Evolutionary conservation across 2,329 filamentous ascomycete species (phyloP).

Genomic region (Fusarium tanahbumbuense): DNA sequence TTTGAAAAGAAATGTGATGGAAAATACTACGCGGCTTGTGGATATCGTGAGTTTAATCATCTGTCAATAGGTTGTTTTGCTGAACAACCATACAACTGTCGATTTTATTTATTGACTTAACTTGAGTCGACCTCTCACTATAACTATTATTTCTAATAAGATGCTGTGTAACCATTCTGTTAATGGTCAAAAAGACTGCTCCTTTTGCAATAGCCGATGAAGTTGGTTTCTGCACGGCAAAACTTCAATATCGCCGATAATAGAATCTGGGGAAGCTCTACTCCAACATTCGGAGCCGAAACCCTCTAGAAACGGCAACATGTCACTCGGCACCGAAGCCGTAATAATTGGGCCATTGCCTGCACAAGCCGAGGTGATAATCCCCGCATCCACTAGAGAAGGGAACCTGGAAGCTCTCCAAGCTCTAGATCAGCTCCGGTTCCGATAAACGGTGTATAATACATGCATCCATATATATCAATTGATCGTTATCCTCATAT

Average conservation of each 20-base stretch:
- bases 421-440: conserved; percentile 23
- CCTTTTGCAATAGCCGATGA: background rate
- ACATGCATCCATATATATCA: conserved; percentile 2
- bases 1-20: background rate
- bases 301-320: conserved; percentile 17
- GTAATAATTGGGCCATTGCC: conserved; percentile 16
- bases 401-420: conserved; percentile 12
- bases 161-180: background rate
- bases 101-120: background rate
- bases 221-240: conserved; percentile 7
- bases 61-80: background rate
- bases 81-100: background rate
- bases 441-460: conserved; percentile 29
- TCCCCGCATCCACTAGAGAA: conserved; percentile 11
- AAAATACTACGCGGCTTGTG: background rate
- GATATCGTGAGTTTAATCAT: background rate
- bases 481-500: background rate
- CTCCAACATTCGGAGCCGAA: conserved; percentile 29
- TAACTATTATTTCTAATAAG: background rate
- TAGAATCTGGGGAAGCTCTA: background rate
- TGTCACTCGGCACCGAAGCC: conserved; percentile 32
- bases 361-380: conserved; percentile 27
- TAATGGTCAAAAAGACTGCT: background rate
- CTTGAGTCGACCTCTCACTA: background rate
- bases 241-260: conserved; percentile 13